Evolutionary conservation across 768 basidiomycete species (phyloP).

Genomic region (Kwoniella newhampshirensis): DNA sequence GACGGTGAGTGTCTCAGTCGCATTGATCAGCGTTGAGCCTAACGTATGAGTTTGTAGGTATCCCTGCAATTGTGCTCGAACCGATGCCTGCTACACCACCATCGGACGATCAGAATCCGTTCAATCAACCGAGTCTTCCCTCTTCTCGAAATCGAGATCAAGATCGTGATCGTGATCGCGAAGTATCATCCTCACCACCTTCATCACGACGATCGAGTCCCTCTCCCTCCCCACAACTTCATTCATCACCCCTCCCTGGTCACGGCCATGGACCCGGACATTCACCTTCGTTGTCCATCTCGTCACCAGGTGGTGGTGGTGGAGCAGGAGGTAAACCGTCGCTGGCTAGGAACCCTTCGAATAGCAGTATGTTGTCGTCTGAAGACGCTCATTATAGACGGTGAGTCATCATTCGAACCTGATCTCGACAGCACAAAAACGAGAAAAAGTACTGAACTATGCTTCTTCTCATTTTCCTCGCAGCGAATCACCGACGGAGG

Average conservation of each 20-base stretch:
- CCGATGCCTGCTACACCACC: conserved; percentile 38
- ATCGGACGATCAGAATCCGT: conserved; percentile 26
- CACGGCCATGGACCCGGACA: conserved; percentile 1
- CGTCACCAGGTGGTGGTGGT: conserved; percentile 4
- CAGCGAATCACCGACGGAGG: conserved; percentile 19
- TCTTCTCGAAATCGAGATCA: neutral
- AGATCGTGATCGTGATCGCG: neutral
- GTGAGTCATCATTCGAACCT: conserved; percentile 12
- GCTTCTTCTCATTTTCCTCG: too few relatives aligned
- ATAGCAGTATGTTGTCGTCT: conserved; percentile 40
- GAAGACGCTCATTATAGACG: conserved; percentile 34
- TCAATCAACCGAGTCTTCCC: conserved; percentile 4
- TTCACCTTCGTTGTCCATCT: conserved; percentile 20
- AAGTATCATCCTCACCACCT: conserved; percentile 9
- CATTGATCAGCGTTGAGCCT: too few relatives aligned
- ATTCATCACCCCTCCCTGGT: conserved; percentile 6
- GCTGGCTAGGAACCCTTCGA: conserved; percentile 16
- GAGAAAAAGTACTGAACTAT: too few relatives aligned
- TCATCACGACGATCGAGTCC: conserved; percentile 2
- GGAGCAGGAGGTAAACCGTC: conserved; percentile 13
- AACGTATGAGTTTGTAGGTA: too few relatives aligned
- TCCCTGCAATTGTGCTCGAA: conserved; percentile 47
- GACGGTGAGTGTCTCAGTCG: conserved; percentile 7
- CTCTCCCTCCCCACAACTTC: conserved; percentile 7
- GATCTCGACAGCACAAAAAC: neutral